A percentile compares a stretch with the other conserved stretches of the same genome.
These are phyloP conservation scores for Porogramme epimiltina DNA, from an alignment of 1,284 basidiomycete genomes.

Conservation along the genomic window DNA sequence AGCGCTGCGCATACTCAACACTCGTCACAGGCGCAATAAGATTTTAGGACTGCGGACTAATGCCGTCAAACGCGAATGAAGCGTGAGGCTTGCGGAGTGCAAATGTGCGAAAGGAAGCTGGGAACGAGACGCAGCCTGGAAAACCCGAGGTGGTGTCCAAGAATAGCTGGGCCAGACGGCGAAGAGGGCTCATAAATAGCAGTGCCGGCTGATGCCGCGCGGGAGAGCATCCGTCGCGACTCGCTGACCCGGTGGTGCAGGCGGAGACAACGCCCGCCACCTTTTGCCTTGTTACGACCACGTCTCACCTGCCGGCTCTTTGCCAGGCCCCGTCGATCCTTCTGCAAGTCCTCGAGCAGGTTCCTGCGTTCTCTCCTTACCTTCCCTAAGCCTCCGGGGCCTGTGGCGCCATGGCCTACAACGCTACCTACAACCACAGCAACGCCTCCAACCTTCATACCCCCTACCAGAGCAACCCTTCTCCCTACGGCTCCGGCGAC, in stretches of 20 bases:
- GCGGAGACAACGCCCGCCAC: conserved; percentile 1
- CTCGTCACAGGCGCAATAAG: too few relatives aligned
- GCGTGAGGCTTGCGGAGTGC: too few relatives aligned
- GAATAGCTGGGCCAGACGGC: too few relatives aligned
- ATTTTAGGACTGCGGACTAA: too few relatives aligned
- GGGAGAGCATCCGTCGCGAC: too few relatives aligned
- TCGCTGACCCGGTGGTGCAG: neutral
- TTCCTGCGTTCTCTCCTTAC: conserved; percentile 33
- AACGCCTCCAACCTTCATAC: too few relatives aligned
- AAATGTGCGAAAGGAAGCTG: too few relatives aligned
- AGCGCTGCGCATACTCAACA: too few relatives aligned
- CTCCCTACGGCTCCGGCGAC: conserved; percentile 56
- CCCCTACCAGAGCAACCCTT: too few relatives aligned
- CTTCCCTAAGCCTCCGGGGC: conserved; percentile 13
- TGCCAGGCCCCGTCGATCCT: conserved; percentile 10
- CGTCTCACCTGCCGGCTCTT: conserved; percentile 13
- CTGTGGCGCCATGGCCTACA: conserved; percentile 38
- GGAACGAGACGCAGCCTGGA: too few relatives aligned
- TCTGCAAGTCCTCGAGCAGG: conserved; percentile 14
- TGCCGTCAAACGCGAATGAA: too few relatives aligned
- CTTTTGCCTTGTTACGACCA: conserved; percentile 20
- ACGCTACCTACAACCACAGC: conserved; percentile 45
- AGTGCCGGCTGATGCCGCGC: conserved; percentile 11
- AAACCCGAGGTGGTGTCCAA: too few relatives aligned
- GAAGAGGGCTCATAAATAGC: conserved; percentile 10